Evolutionary conservation across 2,329 filamentous ascomycete species (phyloP), one percentile per base, ranked within the genome.

Genomic region (Colletotrichum acutatum): DNA sequence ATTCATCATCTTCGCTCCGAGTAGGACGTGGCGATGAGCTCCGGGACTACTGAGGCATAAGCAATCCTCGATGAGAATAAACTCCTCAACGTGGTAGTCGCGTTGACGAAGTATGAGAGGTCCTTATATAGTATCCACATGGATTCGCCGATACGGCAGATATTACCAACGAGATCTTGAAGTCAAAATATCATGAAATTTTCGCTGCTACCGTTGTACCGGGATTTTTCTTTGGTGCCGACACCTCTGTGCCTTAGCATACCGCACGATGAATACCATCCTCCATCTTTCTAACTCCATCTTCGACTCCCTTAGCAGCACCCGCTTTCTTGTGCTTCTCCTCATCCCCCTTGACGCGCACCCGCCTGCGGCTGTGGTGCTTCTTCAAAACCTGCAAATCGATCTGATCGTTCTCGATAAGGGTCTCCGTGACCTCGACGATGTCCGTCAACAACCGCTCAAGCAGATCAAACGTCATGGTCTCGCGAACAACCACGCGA

Each of bases 391-490:
- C 54, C 28, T 72, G 70, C 9, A 75, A 66, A 30, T 75, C 74
- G 32, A 75, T 74, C 66, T 75, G 34, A n/a, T 75, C 74, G 5
- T 75, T 70, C 34, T 74, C 84, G 78, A 93, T 91, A 71, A 93
- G 79, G 57, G 80, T 85, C 82, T 93, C 89, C 4, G 91, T 93
- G 7, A 91, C 88, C 9, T 84, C 79, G 72, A 87, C 86, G 37
- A 93, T 87, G 78, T 93, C 91, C 1, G 85, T 83, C 53, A 93
- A 87, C 30, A 93, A 83, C 2, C 89, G 82, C 79, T 93, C 90
- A 30, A 93, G 83, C 60, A 93, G 83, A 78, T 93, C 91, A n/a
- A 92, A 81, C n/a, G 86, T 90, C 89, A 93, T 90, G 76, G 84
- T 90, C 81, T 93, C 91, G 58, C 91, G 86, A 7, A 93, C 86